Evolutionary conservation across 2,329 filamentous ascomycete genomes (phyloP).

Genomic region (Penicillium expansum): DNA sequence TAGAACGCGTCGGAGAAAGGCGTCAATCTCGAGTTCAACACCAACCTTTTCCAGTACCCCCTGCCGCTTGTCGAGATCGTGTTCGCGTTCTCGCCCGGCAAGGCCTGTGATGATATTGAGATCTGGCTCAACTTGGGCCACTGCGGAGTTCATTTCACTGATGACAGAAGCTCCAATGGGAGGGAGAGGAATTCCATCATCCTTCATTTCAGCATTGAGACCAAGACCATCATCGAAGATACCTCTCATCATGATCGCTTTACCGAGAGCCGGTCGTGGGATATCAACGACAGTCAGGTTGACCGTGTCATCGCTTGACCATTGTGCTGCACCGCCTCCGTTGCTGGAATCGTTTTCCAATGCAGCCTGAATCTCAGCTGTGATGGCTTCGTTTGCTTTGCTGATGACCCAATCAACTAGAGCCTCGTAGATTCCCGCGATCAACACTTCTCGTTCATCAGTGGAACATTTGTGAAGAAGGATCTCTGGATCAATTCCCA

Average conservation of each 20-base stretch:
- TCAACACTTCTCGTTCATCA: conserved; percentile 76
- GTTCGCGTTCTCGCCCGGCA: conserved; percentile 68
- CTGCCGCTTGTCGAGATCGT: conserved; percentile 77
- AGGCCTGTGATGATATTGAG: conserved; percentile 70
- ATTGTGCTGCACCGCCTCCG: conserved; percentile 62
- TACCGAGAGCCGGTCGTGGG: conserved; percentile 74
- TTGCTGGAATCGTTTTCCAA: conserved; percentile 65
- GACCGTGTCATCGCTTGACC: conserved; percentile 74
- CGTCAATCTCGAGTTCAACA: conserved; percentile 74
- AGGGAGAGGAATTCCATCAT: conserved; percentile 79
- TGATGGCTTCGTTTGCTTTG: conserved; percentile 84
- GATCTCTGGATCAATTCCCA: conserved; percentile 83
- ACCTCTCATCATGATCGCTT: conserved; percentile 82
- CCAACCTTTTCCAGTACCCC: conserved; percentile 81
- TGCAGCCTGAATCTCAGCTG: conserved; percentile 67
- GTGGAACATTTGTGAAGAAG: conserved; percentile 76
- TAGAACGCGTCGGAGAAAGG: conserved; percentile 76
- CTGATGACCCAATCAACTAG: conserved; percentile 91
- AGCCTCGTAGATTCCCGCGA: conserved; percentile 86
- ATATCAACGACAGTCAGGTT: conserved; percentile 86
- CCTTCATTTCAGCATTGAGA: conserved; percentile 96
- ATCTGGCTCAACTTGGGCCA: conserved; percentile 73
- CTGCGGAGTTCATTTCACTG: conserved; percentile 80
- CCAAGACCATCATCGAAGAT: conserved; percentile 90
- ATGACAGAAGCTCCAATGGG: conserved; percentile 76